Evolutionary conservation across 306 rosid genomes (phyloP).

Genomic region (Morella rubra): DNA sequence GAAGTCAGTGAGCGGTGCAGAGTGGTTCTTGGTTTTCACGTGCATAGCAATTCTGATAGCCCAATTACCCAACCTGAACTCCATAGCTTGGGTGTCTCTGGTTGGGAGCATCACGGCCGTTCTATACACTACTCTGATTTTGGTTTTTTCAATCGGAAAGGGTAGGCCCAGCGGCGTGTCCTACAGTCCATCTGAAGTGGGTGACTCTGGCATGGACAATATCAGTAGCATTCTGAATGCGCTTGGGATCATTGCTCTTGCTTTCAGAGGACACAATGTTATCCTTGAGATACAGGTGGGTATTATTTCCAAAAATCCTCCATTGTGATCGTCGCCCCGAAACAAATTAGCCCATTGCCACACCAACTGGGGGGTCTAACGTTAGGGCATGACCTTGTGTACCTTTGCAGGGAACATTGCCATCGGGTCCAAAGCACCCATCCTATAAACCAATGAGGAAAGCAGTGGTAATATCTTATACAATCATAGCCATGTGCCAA

Average conservation of each 20-base stretch:
- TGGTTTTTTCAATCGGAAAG: constrained; percentile 47
- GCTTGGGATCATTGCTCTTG: constrained; percentile 49
- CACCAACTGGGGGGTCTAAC: too few species aligned
- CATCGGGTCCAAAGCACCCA: constrained; percentile 40
- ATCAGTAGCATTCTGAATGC: constrained; percentile 38
- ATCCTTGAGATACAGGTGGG: constrained; percentile 72
- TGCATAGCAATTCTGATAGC: constrained; percentile 50
- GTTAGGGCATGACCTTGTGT: too few species aligned
- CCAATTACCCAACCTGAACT: constrained; percentile 62
- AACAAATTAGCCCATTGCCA: too few species aligned
- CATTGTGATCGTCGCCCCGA: too few species aligned
- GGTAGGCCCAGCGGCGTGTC: constrained; percentile 39
- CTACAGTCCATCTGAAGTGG: constrained; percentile 4
- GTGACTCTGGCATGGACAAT: constrained; percentile 9
- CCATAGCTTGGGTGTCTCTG: constrained; percentile 51
- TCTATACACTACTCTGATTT: constrained; percentile 42
- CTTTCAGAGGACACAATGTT: constrained; percentile 70
- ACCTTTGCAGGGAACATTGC: constrained; percentile 68
- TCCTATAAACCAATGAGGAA: constrained; percentile 44
- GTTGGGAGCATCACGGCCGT: constrained; percentile 43
- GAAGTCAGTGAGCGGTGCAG: constrained; percentile 21
- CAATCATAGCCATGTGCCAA: constrained; percentile 43
- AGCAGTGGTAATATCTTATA: constrained; percentile 51
- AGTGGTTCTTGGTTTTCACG: constrained; percentile 59
- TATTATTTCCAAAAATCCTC: too few species aligned